A percentile compares a stretch with the other conserved stretches of the same genome.
These are phyloP conservation scores for Camellia granthamiana DNA, from an alignment of 148 eudicot species.

Conservation along the genomic window DNA sequence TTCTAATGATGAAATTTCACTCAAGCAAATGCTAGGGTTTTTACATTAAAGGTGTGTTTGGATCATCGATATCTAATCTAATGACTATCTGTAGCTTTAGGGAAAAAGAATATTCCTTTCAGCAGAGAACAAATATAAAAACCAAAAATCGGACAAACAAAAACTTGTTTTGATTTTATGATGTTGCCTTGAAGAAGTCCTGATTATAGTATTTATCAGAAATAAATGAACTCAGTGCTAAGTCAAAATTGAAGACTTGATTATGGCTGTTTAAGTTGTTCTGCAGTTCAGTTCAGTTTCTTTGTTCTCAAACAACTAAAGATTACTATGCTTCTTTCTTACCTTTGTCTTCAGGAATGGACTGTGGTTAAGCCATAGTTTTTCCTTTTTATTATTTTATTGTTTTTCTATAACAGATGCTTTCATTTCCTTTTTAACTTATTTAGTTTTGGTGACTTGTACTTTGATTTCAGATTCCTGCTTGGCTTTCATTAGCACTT, in stretches of 20 bases:
- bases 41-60: too few relatives aligned
- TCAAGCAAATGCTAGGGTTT: too few relatives aligned
- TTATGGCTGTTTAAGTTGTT: not conserved
- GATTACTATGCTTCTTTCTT: not conserved
- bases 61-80: too few relatives aligned
- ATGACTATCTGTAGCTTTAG: not conserved
- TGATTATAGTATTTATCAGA: not conserved
- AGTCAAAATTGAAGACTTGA: not conserved
- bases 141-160: not conserved
- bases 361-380: not conserved
- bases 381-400: not conserved
- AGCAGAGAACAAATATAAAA: not conserved
- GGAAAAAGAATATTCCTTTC: not conserved
- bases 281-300: not conserved
- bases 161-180: not conserved
- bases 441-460: not conserved
- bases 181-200: not conserved
- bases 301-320: not conserved
- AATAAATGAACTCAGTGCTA: not conserved
- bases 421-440: not conserved
- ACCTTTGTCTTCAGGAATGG: not conserved
- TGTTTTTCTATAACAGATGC: not conserved
- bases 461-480: constrained; percentile 15
- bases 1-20: too few relatives aligned
- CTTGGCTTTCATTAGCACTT: constrained; percentile 10